These are phyloP conservation scores for Helenozyma rhizophorensis DNA, from an alignment of 805 yeast species.

Conservation along the genomic window DNA sequence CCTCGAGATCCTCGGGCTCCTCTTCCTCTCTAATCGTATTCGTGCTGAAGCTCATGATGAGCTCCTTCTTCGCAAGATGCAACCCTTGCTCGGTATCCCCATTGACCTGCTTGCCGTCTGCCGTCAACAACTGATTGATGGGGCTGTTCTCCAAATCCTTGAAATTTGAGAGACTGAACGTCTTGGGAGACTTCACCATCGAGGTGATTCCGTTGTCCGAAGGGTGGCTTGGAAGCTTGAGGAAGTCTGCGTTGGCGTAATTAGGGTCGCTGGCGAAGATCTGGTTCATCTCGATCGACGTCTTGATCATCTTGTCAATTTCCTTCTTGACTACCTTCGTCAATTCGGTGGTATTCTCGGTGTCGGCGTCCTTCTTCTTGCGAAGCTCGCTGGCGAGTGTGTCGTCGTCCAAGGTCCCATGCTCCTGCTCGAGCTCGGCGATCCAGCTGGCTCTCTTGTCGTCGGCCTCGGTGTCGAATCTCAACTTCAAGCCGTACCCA, in stretches of 20 bases:
- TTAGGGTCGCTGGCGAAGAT: slow-evolving; percentile 9
- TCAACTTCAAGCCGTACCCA: slow-evolving; percentile 44
- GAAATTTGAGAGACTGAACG: slow-evolving; percentile 33
- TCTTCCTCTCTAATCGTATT: slow-evolving; percentile 39
- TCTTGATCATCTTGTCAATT: slow-evolving; percentile 20
- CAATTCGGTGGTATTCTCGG: slow-evolving; percentile 25
- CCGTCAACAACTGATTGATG: slow-evolving; percentile 28
- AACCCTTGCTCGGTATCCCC: slow-evolving; percentile 3
- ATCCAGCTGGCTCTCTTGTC: slow-evolving; percentile 14
- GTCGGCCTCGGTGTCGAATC: slow-evolving; percentile 38
- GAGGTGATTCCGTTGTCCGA: slow-evolving; percentile 1
- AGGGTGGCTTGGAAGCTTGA: too few species aligned
- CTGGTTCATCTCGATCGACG: slow-evolving; percentile 12
- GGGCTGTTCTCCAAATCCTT: slow-evolving; percentile 33
- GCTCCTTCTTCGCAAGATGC: slow-evolving; percentile 12
- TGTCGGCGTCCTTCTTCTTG: slow-evolving; percentile 4
- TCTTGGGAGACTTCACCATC: slow-evolving; percentile 38
- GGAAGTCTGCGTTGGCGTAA: neutral
- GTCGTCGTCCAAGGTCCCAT: slow-evolving; percentile 4
- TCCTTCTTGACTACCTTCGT: slow-evolving; percentile 31
- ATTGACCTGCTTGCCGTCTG: slow-evolving; percentile 7
- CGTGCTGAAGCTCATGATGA: slow-evolving; percentile 29
- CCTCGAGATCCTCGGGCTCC: slow-evolving; percentile 24
- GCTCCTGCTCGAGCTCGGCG: slow-evolving; percentile 2
- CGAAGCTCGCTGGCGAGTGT: slow-evolving; percentile 6